Percentiles rank a stretch among this genome's conserved stretches.
These are phyloP conservation scores for Exserohilum turcica DNA, from an alignment of 2,329 filamentous ascomycete species.

Conservation along the genomic window DNA sequence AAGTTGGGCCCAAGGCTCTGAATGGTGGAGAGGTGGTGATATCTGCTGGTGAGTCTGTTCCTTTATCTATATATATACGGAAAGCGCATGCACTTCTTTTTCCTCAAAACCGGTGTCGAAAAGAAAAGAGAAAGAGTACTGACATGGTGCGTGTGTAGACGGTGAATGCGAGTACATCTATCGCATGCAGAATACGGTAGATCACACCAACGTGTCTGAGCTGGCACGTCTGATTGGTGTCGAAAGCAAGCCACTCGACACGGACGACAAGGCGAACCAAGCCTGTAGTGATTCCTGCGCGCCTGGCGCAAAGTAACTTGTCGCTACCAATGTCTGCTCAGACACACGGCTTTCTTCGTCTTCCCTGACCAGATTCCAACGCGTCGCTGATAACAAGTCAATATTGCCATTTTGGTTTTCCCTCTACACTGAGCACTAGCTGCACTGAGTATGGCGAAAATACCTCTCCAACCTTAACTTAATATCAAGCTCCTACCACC, in stretches of 20 bases:
- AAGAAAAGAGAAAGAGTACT: not conserved
- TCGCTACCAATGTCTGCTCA: not conserved
- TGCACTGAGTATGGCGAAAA: too few relatives aligned
- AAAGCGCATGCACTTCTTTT: too few relatives aligned
- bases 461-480: too few relatives aligned
- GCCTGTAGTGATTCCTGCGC: not conserved
- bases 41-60: slow-evolving; percentile 16
- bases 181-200: slow-evolving; percentile 36
- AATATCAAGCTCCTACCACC: too few relatives aligned
- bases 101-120: fast-evolving
- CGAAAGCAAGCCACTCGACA: not conserved
- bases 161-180: slow-evolving; percentile 31
- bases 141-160: slow-evolving; percentile 10
- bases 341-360: not conserved
- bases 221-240: slow-evolving; percentile 14
- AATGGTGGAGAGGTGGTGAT: slow-evolving; percentile 33
- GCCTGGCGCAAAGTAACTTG: not conserved
- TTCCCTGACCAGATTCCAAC: too few relatives aligned
- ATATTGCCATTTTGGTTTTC: too few relatives aligned
- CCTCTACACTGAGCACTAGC: too few relatives aligned
- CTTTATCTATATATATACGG: too few relatives aligned
- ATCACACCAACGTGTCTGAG: slow-evolving; percentile 28
- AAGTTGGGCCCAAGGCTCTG: slow-evolving; percentile 30
- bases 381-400: too few relatives aligned
- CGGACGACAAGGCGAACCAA: not conserved